Conservation (phyloP, 345 rosid species). For the Sonneratia caseolaris region DNA sequence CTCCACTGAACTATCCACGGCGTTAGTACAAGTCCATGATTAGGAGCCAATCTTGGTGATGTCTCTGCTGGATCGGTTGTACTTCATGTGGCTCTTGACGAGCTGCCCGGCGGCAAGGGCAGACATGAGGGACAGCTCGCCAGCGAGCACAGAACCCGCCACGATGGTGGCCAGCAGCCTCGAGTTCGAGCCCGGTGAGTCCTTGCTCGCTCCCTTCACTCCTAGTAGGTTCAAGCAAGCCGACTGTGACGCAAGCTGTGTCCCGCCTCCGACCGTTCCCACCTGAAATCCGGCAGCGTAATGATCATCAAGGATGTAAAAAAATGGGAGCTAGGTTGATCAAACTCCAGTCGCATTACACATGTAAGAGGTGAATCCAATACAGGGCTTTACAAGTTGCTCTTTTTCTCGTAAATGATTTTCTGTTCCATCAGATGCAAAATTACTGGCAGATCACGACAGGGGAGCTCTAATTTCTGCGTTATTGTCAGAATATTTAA, state of each 20-base stretch:
- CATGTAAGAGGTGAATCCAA: no score
- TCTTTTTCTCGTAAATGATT: background rate
- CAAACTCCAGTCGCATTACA: no score
- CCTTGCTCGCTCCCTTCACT: constrained; percentile 46
- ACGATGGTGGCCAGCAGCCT: constrained; percentile 48
- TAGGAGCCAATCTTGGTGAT: constrained; percentile 9
- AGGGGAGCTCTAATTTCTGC: no score
- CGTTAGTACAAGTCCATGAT: background rate
- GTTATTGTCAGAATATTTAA: background rate
- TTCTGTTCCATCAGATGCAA: background rate
- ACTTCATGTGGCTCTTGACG: constrained; percentile 66
- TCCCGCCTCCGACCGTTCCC: constrained; percentile 78
- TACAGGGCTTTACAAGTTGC: no score
- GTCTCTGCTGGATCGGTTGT: constrained; percentile 52
- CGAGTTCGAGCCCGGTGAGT: constrained; percentile 47
- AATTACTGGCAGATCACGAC: no score
- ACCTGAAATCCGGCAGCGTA: constrained; percentile 25
- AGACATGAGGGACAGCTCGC: constrained; percentile 64
- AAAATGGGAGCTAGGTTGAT: no score
- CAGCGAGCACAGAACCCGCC: constrained; percentile 73
- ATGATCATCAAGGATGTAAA: background rate
- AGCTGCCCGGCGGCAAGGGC: constrained; percentile 71
- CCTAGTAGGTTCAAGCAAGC: constrained; percentile 66
- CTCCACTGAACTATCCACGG: no score
- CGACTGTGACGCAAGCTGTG: constrained; percentile 68